phyloP scores from a whole-genome alignment of 2,329 filamentous ascomycete genomes.

The Lachnellula willkommii region DNA sequence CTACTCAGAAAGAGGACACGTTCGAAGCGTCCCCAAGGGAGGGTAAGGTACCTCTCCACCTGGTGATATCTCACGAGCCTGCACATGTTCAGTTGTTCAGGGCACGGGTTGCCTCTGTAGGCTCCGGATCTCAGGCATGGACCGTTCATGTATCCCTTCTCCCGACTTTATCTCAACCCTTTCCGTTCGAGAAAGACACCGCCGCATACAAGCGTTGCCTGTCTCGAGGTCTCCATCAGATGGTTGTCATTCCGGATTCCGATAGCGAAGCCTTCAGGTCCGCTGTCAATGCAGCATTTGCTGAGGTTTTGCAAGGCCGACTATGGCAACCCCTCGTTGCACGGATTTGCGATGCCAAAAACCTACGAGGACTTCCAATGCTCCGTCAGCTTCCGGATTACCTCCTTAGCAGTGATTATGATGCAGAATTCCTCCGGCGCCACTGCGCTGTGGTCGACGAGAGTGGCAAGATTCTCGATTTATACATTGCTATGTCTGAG shows the following conservation, averaged over 20 bases:
- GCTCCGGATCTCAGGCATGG: slow-evolving; percentile 41
- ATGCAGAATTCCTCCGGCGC: slow-evolving; percentile 46
- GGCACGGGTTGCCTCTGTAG: slow-evolving; percentile 19
- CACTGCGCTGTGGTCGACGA: slow-evolving; percentile 53
- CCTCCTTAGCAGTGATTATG: slow-evolving; percentile 40
- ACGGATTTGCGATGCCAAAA: slow-evolving; percentile 50
- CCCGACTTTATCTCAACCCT: slow-evolving; percentile 48
- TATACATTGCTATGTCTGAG: slow-evolving; percentile 53
- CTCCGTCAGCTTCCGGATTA: slow-evolving; percentile 46
- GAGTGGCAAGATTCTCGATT: slow-evolving; percentile 50
- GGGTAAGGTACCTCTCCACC: slow-evolving; percentile 2
- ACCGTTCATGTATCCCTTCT: slow-evolving; percentile 57
- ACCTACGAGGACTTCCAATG: slow-evolving; percentile 53
- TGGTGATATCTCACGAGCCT: slow-evolving; percentile 14
- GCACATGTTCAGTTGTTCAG: slow-evolving; percentile 21
- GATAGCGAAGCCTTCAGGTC: slow-evolving; percentile 44
- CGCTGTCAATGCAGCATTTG: slow-evolving; percentile 47
- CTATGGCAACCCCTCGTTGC: slow-evolving; percentile 55
- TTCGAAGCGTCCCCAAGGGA: slow-evolving; percentile 1
- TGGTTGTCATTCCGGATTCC: slow-evolving; percentile 48
- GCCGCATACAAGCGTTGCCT: slow-evolving; percentile 56
- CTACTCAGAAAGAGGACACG: slow-evolving; percentile 9
- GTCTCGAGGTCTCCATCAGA: slow-evolving; percentile 54
- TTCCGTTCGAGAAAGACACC: slow-evolving; percentile 58
- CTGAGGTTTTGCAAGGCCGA: slow-evolving; percentile 43